Conservation (phyloP, 495 filamentous ascomycete species). For the Corynascus novoguineensis region DNA sequence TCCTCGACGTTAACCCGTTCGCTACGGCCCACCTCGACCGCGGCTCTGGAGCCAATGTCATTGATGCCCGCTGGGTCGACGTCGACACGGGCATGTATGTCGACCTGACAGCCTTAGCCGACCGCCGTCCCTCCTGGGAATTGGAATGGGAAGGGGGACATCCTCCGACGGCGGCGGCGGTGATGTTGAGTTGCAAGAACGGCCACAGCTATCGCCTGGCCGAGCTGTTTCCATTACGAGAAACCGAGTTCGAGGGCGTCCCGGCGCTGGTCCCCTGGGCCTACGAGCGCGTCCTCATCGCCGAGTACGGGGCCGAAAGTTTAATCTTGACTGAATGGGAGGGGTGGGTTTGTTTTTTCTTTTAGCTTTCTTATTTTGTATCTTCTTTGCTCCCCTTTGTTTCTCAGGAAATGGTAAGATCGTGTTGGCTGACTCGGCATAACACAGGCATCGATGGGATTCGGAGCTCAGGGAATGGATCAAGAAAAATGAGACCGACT, state of each 20-base stretch:
- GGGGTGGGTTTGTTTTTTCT: conserved; percentile 43
- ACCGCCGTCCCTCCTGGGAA: no score
- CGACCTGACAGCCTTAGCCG: conserved; percentile 80
- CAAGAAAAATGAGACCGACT: conserved; percentile 29
- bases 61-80: conserved; percentile 85
- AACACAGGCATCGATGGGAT: conserved; percentile 44
- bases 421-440: conserved; percentile 16
- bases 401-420: background rate
- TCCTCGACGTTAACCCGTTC: conserved; percentile 76
- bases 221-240: conserved; percentile 74
- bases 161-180: conserved; percentile 48
- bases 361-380: background rate
- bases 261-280: conserved; percentile 69
- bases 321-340: conserved; percentile 59
- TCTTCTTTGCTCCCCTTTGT: background rate
- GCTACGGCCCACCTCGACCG: conserved; percentile 47
- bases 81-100: conserved; percentile 71
- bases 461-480: conserved; percentile 45
- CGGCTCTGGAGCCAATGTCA: conserved; percentile 69
- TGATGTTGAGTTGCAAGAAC: conserved; percentile 80
- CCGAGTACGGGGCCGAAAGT: conserved; percentile 67
- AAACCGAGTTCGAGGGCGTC: conserved; percentile 71
- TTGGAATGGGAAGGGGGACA: no score
- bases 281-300: conserved; percentile 64
- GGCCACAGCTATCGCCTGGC: conserved; percentile 62